Conservation (phyloP, 2,329 filamentous ascomycete genomes). For the Penicillium griseofulvum region DNA sequence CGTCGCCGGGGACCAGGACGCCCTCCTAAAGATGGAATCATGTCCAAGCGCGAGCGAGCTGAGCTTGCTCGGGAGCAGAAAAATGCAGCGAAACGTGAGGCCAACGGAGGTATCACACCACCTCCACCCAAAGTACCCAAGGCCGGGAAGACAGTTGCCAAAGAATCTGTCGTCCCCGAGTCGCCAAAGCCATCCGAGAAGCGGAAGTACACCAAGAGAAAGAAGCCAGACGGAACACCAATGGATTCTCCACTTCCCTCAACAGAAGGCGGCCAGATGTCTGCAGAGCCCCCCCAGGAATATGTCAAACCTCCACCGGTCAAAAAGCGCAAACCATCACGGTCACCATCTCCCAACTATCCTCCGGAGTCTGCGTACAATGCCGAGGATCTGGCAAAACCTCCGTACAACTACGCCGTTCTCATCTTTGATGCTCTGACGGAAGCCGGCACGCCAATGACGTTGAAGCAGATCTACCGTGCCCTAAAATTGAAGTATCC, state of each 20-base stretch:
- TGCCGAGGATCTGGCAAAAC: slow-evolving; percentile 62
- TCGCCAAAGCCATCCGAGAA: slow-evolving; percentile 45
- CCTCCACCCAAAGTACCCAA: slow-evolving; percentile 35
- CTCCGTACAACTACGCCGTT: slow-evolving; percentile 61
- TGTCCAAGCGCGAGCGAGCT: slow-evolving; percentile 62
- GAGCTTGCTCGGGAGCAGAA: slow-evolving; percentile 55
- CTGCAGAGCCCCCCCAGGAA: slow-evolving; percentile 38
- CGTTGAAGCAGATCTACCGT: slow-evolving; percentile 65
- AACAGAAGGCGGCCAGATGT: slow-evolving; percentile 40
- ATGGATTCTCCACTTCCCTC: slow-evolving; percentile 45
- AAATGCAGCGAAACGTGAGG: slow-evolving; percentile 47
- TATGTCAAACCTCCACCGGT: slow-evolving; percentile 45
- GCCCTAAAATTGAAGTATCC: slow-evolving; percentile 63
- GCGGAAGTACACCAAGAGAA: slow-evolving; percentile 50
- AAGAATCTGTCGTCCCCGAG: slow-evolving; percentile 37
- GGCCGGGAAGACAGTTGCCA: slow-evolving; percentile 30
- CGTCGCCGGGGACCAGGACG: slow-evolving; percentile 57
- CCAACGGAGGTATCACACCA: slow-evolving; percentile 48
- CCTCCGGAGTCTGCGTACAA: slow-evolving; percentile 58
- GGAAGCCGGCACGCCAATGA: slow-evolving; percentile 57
- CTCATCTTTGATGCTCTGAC: slow-evolving; percentile 63
- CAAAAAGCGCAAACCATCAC: slow-evolving; percentile 54
- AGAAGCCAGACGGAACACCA: slow-evolving; percentile 41
- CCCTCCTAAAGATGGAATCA: slow-evolving; percentile 65
- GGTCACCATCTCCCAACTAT: slow-evolving; percentile 62